A percentile compares a stretch with the other conserved stretches of the same genome.
Conservation (phyloP, 2,329 filamentous ascomycete species). For the Diplocarpon mali region DNA sequence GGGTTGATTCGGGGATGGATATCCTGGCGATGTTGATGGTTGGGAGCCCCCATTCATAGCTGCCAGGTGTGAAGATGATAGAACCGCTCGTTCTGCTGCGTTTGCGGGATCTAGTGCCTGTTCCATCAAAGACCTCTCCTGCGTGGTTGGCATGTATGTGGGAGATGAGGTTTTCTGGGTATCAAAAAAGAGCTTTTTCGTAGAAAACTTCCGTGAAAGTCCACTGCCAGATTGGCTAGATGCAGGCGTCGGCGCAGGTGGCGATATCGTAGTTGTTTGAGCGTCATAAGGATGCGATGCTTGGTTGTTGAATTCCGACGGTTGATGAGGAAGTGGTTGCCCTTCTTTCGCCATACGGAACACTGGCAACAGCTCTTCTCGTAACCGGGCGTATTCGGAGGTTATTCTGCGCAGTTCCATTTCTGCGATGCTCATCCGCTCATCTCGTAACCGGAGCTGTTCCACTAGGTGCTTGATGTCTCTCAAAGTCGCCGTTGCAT, state of each 20-base stretch:
- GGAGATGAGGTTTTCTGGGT: conserved; percentile 69
- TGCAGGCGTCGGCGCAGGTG: conserved; percentile 45
- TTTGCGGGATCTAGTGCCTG: conserved; percentile 57
- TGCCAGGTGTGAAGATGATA: conserved; percentile 58
- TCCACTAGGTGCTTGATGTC: conserved; percentile 87
- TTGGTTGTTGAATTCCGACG: conserved; percentile 20
- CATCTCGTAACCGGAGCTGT: conserved; percentile 79
- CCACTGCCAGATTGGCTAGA: conserved; percentile 40
- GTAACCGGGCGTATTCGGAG: conserved; percentile 77
- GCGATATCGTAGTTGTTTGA: conserved; percentile 36
- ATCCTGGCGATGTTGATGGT: conserved; percentile 41
- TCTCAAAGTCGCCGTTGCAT: conserved; percentile 79
- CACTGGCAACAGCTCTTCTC: conserved; percentile 85
- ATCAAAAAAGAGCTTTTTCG: conserved; percentile 64
- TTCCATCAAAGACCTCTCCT: conserved; percentile 54
- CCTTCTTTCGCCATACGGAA: conserved; percentile 86
- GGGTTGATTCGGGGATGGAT: conserved; percentile 55
- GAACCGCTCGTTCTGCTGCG: conserved; percentile 54
- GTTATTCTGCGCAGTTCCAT: conserved; percentile 71
- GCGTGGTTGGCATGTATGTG: conserved; percentile 57
- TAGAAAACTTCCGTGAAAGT: conserved; percentile 62
- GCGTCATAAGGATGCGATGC: conserved; percentile 40
- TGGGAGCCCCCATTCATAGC: conserved; percentile 56
- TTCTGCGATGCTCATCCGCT: conserved; percentile 76
- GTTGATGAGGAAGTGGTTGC: conserved; percentile 61